A percentile compares a stretch with the other conserved stretches of the same genome.
These are phyloP conservation scores for Thielaviopsis ethacetica DNA, from an alignment of 2,329 filamentous ascomycete genomes.

Conservation along the genomic window DNA sequence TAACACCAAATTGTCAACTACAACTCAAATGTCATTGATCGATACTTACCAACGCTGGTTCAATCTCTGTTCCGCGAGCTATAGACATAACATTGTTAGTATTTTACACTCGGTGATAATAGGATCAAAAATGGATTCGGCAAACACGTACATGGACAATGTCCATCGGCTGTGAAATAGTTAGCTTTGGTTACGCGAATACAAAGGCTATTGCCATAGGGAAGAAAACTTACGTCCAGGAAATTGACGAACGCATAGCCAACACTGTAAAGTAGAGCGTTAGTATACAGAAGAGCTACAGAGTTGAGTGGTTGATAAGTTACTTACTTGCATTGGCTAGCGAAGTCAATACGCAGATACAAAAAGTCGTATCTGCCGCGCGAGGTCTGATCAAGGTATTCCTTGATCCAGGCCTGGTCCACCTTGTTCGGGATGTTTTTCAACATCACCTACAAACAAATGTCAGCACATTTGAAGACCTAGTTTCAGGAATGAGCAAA, in stretches of 20 bases:
- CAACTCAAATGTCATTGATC: too few relatives aligned
- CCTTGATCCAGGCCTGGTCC: slow-evolving; percentile 59
- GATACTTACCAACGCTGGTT: slow-evolving; percentile 52
- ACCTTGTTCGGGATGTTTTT: slow-evolving; percentile 91
- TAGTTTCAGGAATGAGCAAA: slow-evolving; percentile 5
- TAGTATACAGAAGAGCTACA: slow-evolving; percentile 15
- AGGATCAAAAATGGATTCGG: neutral
- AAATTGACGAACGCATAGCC: slow-evolving; percentile 98
- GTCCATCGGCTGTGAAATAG: slow-evolving; percentile 41
- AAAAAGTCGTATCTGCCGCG: slow-evolving; percentile 83
- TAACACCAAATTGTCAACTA: neutral
- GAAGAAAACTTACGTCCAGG: slow-evolving; percentile 42
- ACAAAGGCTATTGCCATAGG: neutral
- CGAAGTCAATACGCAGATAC: slow-evolving; percentile 83
- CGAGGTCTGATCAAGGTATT: slow-evolving; percentile 61
- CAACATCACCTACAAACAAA: slow-evolving; percentile 57
- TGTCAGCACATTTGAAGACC: neutral
- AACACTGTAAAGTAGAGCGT: slow-evolving; percentile 40
- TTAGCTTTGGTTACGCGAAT: neutral
- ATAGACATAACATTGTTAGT: slow-evolving; percentile 14
- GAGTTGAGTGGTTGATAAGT: neutral
- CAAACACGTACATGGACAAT: slow-evolving; percentile 46
- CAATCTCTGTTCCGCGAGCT: slow-evolving; percentile 57
- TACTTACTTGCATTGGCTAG: slow-evolving; percentile 66
- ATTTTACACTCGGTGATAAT: neutral